Base-by-base conservation (phyloP, 2,329 filamentous ascomycete species). In the Hymenoscyphus occultus region DNA sequence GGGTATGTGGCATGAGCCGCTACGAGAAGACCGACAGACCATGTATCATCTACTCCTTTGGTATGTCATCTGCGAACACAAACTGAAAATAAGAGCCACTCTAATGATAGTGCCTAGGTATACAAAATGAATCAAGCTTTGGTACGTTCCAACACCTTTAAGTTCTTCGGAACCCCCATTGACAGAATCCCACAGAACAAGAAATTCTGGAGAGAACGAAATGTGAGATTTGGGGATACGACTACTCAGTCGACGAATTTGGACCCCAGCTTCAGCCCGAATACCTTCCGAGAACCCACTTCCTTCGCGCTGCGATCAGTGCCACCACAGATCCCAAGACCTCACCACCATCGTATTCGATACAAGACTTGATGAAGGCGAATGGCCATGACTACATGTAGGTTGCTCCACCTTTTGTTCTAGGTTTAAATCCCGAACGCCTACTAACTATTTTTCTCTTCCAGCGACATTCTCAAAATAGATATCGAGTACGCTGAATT, bases 181-280 rank as follows among this genome's bases (percentile, higher is more conserved):
- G 39, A 32, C 40, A 56, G 32, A 56, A 35, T 10, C 28, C n/a
- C 40, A 59, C 51, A 67, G 77, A 80, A 68, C 73, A 77, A 32
- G 74, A 76, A 54, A 72, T 79, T 68, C 68, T 80, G 3, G 66
- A 73, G 35, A 73, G 82, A 16, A 77, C 77, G 9, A 74, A 77
- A 56, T 77, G 76, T 68, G 67, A 73, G 31, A 72, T 79, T 28
- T 80, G 76, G 76, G 78, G 75, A 4, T 79, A 79, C 63, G 78
- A 79, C 68, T 78, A 73, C 65, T 74, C 73, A 13, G 76, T 78
- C 51, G 70, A 71, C 56, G 69, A 71, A 19, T 79, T 77, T 65
- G 76, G 72, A 45, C 62, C 68, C 12, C 71, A 75, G 51, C 68
- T 79, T 16, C 64, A 69, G 39, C 54, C 65, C 1, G 57, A 63